These are phyloP conservation scores for Verbascum thapsus DNA, from an alignment of 257 asterid genomes.

Conservation along the genomic window DNA sequence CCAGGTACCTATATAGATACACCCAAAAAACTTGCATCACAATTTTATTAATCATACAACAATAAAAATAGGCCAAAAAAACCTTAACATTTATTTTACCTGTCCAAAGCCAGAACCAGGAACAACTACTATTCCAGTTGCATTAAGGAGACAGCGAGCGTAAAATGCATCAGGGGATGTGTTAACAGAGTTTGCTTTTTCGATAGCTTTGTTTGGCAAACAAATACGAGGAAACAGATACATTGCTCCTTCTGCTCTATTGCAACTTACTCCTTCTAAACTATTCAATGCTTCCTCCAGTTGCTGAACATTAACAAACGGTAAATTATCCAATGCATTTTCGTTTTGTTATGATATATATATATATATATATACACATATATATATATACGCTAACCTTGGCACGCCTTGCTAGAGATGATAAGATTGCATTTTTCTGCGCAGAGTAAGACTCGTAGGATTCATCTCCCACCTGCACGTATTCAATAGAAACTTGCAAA, in stretches of 20 bases:
- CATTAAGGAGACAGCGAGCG: conserved; percentile 69
- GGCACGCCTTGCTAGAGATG: conserved; percentile 89
- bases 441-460: conserved; percentile 78
- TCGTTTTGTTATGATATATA: no score
- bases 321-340: no score
- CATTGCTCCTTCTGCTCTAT: conserved; percentile 98
- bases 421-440: conserved; percentile 79
- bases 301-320: conserved; percentile 43
- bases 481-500: conserved; percentile 12
- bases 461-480: conserved; percentile 85
- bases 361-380: no score
- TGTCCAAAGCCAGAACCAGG: conserved; percentile 99
- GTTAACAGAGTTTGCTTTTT: conserved; percentile 75
- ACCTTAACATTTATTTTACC: conserved; percentile 39
- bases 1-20: conserved; percentile 77
- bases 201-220: conserved; percentile 79
- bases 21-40: not conserved
- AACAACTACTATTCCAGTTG: conserved; percentile 92
- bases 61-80: no score
- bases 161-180: conserved; percentile 78
- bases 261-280: conserved; percentile 89
- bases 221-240: conserved; percentile 79
- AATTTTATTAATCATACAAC: no score
- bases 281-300: conserved; percentile 86
- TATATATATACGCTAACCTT: conserved; percentile 52